Evolutionary conservation across 495 filamentous ascomycete genomes (phyloP).

Genomic region (Penicillium arizonense): DNA sequence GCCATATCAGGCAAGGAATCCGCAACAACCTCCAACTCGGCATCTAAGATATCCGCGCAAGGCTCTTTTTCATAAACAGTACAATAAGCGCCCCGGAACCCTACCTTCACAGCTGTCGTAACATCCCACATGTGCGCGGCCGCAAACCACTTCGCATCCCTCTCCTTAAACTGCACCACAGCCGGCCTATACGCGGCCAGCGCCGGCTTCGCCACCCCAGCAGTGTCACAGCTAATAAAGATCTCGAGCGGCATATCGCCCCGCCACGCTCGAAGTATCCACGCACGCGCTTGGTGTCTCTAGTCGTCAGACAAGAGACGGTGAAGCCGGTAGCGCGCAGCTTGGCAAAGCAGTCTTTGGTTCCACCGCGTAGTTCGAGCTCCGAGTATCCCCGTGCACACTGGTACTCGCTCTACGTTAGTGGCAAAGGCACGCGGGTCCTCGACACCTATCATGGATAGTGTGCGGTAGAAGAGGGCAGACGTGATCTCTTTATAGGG

Average conservation of each 20-base stretch:
- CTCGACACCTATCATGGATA: slow-evolving; percentile 36
- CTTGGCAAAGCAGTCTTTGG: slow-evolving; percentile 28
- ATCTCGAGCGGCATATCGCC: slow-evolving; percentile 40
- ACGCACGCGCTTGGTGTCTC: slow-evolving; percentile 32
- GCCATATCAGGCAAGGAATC: slow-evolving; percentile 28
- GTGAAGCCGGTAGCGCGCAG: slow-evolving; percentile 35
- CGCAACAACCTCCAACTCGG: slow-evolving; percentile 16
- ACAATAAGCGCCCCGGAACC: slow-evolving; percentile 34
- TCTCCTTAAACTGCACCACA: slow-evolving; percentile 11
- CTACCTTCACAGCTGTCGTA: slow-evolving; percentile 25
- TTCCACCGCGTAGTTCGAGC: slow-evolving; percentile 27
- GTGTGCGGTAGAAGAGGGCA: slow-evolving; percentile 39
- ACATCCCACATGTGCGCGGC: slow-evolving; percentile 45
- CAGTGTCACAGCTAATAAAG: slow-evolving; percentile 35
- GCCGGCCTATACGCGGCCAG: slow-evolving; percentile 28
- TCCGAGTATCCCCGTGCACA: slow-evolving; percentile 27
- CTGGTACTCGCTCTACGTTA: slow-evolving; percentile 29
- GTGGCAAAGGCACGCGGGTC: slow-evolving; percentile 34
- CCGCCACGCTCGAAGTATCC: slow-evolving; percentile 37
- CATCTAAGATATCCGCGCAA: slow-evolving; percentile 26
- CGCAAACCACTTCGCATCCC: slow-evolving; percentile 29
- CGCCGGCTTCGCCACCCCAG: slow-evolving; percentile 32
- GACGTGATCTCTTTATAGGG: slow-evolving; percentile 32
- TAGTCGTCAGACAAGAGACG: slow-evolving; percentile 43
- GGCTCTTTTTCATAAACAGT: slow-evolving; percentile 28